A percentile compares a stretch with the other conserved stretches of the same genome.
Conservation (phyloP, 306 rosid genomes). For the Cicer chorassanicum region DNA sequence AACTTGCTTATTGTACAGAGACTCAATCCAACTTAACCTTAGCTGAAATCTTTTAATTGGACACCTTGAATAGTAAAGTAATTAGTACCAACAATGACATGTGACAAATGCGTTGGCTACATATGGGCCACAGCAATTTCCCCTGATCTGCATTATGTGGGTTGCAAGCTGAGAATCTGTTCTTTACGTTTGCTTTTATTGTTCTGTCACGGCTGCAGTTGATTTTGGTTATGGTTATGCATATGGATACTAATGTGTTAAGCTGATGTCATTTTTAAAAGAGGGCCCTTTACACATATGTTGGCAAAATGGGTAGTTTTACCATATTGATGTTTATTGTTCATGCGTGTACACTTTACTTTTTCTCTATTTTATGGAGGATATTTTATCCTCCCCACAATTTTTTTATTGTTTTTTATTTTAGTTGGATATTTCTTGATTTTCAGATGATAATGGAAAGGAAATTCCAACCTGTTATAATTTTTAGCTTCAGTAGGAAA, state of each 20-base stretch:
- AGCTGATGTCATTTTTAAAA: background rate
- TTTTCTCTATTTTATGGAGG: background rate
- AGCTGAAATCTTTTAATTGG: background rate
- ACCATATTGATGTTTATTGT: background rate
- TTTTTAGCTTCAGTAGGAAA: conserved; percentile 96
- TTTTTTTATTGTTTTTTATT: conserved; percentile 15
- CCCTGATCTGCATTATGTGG: background rate
- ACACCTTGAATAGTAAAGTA: background rate
- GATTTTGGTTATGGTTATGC: background rate
- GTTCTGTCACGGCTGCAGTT: background rate
- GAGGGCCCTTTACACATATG: background rate
- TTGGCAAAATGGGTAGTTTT: background rate
- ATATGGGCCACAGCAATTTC: background rate
- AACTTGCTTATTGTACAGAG: no score
- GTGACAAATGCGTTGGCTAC: background rate
- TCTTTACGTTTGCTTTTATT: background rate
- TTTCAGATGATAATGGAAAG: conserved; percentile 96
- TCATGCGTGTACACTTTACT: background rate
- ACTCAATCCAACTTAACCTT: no score
- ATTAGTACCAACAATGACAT: background rate
- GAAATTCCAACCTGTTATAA: conserved; percentile 93
- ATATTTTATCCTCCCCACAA: background rate
- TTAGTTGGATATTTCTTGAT: conserved; percentile 33
- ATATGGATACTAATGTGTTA: background rate
- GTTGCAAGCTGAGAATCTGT: background rate